Percentiles rank a stretch among this genome's conserved stretches.
Conservation (phyloP, 306 rosid genomes). For the Dryas drummondii region DNA sequence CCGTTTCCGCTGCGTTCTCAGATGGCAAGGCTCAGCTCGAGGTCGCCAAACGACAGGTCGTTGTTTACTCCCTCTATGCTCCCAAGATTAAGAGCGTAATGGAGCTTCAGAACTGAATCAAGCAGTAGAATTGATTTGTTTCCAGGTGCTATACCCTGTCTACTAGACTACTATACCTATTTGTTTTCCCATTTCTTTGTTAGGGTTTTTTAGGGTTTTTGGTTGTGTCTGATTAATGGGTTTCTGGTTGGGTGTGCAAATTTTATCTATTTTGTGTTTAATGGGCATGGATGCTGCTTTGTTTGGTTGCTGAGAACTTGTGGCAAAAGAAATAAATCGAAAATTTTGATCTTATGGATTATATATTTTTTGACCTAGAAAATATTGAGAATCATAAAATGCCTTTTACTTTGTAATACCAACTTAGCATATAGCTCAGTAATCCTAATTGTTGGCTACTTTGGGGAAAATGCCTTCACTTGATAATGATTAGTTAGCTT, state of each 20-base stretch:
- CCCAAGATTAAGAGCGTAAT: slow-evolving; percentile 53
- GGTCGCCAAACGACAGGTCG: slow-evolving; percentile 43
- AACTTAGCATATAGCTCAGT: neutral
- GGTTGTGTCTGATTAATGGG: slow-evolving; percentile 4
- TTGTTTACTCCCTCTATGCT: slow-evolving; percentile 55
- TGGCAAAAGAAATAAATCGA: neutral
- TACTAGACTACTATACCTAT: neutral
- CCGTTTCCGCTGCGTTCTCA: slow-evolving; percentile 38
- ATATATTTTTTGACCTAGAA: neutral
- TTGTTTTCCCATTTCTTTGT: neutral
- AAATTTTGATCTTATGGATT: neutral
- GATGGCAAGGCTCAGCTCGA: slow-evolving; percentile 49
- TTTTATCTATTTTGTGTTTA: neutral
- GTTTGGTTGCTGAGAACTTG: neutral
- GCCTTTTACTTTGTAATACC: neutral
- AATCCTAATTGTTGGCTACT: neutral
- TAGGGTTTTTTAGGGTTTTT: neutral
- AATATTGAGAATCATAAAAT: neutral
- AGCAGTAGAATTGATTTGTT: neutral
- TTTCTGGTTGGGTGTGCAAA: neutral
- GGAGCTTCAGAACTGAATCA: slow-evolving; percentile 27
- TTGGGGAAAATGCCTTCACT: neutral
- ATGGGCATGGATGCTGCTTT: neutral
- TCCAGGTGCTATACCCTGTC: neutral
- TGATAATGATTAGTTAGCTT: neutral